Percentiles rank a stretch among this genome's conserved stretches.
These are phyloP conservation scores for Lachnellula hyalina DNA, from an alignment of 2,329 filamentous ascomycete genomes.

Conservation along the genomic window DNA sequence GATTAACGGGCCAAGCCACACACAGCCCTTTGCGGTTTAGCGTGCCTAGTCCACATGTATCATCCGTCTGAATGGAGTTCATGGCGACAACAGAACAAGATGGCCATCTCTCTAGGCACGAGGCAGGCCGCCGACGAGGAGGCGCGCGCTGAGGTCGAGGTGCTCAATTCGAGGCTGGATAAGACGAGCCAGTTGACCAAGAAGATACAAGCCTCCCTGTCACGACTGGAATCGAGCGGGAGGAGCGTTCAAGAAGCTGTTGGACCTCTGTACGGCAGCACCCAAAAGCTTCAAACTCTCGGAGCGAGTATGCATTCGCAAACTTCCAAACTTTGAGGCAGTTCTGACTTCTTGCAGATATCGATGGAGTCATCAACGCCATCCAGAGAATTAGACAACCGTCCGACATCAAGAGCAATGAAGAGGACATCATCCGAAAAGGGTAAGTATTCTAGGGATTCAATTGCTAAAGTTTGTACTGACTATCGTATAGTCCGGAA, in stretches of 20 bases:
- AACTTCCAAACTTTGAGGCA: not conserved
- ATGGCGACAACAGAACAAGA: conserved; percentile 22
- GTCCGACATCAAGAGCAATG: conserved; percentile 84
- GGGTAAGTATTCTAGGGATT: conserved; percentile 44
- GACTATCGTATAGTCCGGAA: conserved; percentile 53
- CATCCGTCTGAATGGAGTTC: conserved; percentile 10
- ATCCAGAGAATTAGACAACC: conserved; percentile 87
- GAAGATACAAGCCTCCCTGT: conserved; percentile 87
- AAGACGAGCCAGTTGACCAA: conserved; percentile 92
- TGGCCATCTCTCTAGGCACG: conserved; percentile 27
- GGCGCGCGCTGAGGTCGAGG: conserved; percentile 64
- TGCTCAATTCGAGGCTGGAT: conserved; percentile 69
- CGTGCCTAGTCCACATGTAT: not conserved
- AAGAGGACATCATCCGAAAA: conserved; percentile 84
- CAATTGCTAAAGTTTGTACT: conserved; percentile 9
- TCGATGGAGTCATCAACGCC: conserved; percentile 77
- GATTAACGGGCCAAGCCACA: not conserved
- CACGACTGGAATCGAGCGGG: conserved; percentile 78
- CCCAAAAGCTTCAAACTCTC: conserved; percentile 80
- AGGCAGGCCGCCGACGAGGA: conserved; percentile 50
- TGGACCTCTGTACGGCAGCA: conserved; percentile 88
- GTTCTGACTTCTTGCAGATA: conserved; percentile 48
- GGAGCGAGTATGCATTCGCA: conserved; percentile 59
- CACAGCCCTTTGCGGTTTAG: not conserved
- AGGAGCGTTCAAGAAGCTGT: conserved; percentile 89